Evolutionary conservation across 148 eudicot genomes (phyloP), one percentile per base, ranked within the genome.

Genomic region (Fagopyrum tataricum): DNA sequence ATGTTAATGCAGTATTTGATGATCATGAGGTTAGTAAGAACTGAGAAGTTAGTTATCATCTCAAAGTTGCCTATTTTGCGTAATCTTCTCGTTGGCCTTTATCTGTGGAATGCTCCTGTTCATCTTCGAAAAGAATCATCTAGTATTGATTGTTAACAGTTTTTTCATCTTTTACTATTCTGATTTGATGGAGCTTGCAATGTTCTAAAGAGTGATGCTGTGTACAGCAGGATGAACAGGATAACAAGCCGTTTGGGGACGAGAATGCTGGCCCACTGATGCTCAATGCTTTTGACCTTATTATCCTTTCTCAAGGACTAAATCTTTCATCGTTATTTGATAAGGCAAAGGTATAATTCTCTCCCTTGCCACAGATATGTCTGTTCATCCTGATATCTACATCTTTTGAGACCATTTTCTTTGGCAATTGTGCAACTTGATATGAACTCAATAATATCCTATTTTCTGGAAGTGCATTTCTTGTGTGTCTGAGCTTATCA

Each of bases 281-380:
- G 76, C 96, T 95, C 42, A 95, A 91, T 84, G 98, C 97, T 72
- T 95, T 95, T 75, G 96, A 95, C 80, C 85, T 95, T 61, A 91
- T 95, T 78, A 83, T 91, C 69, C 87, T 91, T 24, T 95, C 98
- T 51, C 92, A 91, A 84, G 98, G 98, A 41, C 81, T 95, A 73
- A 91, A 95, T 75, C 93, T 95, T 58, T 80, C 94, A 68, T 81
- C 93, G n/a, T 52, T 95, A 76, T 95, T 95, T 79, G 89, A 90
- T 64, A 89, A 90, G 75, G 84, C 86, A 68, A 82, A 88, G 98
- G 98, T 91, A 87, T 12, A 70, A 5, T 31, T 31, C 37, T 31
- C 37, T 31, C 37, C 37, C 37, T 31, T 31, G 37, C 37, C 37
- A 31, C 37, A 31, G 0, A 31, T 31, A 31, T 31, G 37, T 31